Evolutionary conservation across 1,284 basidiomycete species (phyloP), one percentile per base, ranked within the genome.

Genomic region (Nidula niveotomentosa): DNA sequence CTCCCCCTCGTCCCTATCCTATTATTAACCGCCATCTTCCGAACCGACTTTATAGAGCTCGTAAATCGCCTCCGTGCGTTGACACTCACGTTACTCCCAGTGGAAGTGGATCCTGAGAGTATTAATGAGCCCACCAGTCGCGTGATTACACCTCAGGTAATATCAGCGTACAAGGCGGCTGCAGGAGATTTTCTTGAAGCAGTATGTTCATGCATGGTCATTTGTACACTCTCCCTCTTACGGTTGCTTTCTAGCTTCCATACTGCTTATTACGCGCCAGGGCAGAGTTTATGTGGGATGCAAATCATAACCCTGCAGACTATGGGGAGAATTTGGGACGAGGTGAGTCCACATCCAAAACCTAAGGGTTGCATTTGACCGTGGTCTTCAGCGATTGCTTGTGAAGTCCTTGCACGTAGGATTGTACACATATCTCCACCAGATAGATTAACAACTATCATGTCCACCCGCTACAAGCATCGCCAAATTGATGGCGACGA

Each of bases 391-490:
- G 93, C 90, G 47, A 79, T 81, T 35, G 90, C 94, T 2, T 96
- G 94, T 64, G 94, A 97, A 71, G 90, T 93, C 1, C 75, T 97
- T 13, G 95, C 95, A 3, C 84, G 94, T 51, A 79, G 88, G 55
- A 86, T 96, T 51, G 79, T 95, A 8, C 91, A 94, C 66, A 70
- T 78, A 41, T 69, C 84, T 8, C 75, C 87, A 0, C 73, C 76
- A 6, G 91, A 93, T 51, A 80, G 80, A 51, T 71, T 93, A 30
- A 78, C 82, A 51, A 72, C 76, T 2, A 82, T 94, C 60, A 88
- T 96, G 85, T 87, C 88, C 7, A 86, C 84, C 5, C 82, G 95
- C 1, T 95, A 87, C 71, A 80, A 81, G 51, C 86, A 90, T 64
- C 72, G 77, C 48, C 87, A 94, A 66, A 65, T 76, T 43, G 93